Evolutionary conservation across 2,329 filamentous ascomycete species (phyloP), one percentile per base, ranked within the genome.

Genomic region (Rhinocladiella similis): DNA sequence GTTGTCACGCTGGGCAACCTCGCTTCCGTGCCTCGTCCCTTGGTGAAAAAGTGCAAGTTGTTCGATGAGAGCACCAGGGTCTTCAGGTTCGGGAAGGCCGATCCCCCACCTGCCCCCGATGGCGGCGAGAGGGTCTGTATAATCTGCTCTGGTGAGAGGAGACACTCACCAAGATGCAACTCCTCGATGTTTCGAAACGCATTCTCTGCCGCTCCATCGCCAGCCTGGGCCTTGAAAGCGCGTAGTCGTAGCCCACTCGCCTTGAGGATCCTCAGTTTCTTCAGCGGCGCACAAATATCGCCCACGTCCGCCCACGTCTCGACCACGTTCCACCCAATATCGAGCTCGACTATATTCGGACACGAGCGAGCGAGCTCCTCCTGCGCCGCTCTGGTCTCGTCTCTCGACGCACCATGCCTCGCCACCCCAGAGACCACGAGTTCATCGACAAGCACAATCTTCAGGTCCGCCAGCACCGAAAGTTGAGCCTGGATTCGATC

Each of bases 401-500:
- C 60, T 5, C 33, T 50, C 9, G 55, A 56, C 48, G 52, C 59
- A 14, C 54, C 50, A 33, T 39, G 49, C 14, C 42, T 42, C 7
- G 45, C 51, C 5, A 75, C 66, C 5, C 75, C 72, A 12, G 63
- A 65, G 16, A 97, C 81, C 49, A 83, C 79, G 68, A 90, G 74
- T 13, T 88, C 86, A 73, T 97, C 92, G 6, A 99, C 78, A 38
- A 97, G 84, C 48, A 95, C 86, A 53, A 92, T 86, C 63, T 82
- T 87, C 57, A 97, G 80, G 66, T 94, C 89, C 53, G 87, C 78
- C 29, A 97, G 78, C 68, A 88, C 67, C 5, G 91, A 88, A 67
- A 95, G 86, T 72, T 92, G 85, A 63, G 82, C 82, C 42, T 88
- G 84, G 63, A 97, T 90, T 78, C 97, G 97, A 65, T 96, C 91